Evolutionary conservation across 2,329 filamentous ascomycete species (phyloP), one percentile per base, ranked within the genome.

Genomic region (Cyphellophora europaea): DNA sequence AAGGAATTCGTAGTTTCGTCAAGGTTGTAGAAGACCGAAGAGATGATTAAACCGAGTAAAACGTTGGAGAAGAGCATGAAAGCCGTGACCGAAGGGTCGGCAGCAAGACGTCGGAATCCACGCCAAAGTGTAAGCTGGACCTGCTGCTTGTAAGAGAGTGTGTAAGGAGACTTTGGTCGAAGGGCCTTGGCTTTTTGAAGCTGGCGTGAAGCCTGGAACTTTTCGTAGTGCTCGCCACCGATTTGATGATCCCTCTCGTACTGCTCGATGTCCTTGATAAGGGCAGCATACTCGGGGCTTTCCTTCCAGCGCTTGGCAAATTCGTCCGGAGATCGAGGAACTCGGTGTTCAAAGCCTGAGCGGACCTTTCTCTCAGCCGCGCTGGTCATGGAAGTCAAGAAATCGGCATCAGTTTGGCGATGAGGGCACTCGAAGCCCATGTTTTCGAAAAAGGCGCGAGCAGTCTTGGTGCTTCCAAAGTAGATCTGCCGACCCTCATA

Each of bases 401-500:
- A 85, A 56, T 85, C 80, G 5, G 73, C 77, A 0, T 74, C 79
- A 0, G 79, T 84, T 51, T 84, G 79, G 10, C 81, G 71, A 3
- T 71, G 59, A 0, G 79, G 79, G 47, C 81, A 86, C 10, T 71
- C 56, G 64, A 77, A 88, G 19, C 82, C 82, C 57, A 82, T 72
- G 10, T 66, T 61, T 49, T 80, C 72, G 45, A 88, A 87, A 57
- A 75, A 87, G 1, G 53, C 53, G 48, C 70, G 78, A 0, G 82
- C 82, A 3, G 68, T 58, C 5, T 52, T 53, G 0, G 76, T 73
- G 0, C 69, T 70, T 1, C 83, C 84, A 46, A 81, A 88, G 61
- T 77, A 89, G 49, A 89, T 88, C 50, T 88, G 73, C 0, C 78
- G 70, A 1, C 83, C 84, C 50, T 87, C 79, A 49, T 88, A 86